Base-by-base conservation (phyloP, 805 yeast species). In the Grigorovia transvaalensis region DNA sequence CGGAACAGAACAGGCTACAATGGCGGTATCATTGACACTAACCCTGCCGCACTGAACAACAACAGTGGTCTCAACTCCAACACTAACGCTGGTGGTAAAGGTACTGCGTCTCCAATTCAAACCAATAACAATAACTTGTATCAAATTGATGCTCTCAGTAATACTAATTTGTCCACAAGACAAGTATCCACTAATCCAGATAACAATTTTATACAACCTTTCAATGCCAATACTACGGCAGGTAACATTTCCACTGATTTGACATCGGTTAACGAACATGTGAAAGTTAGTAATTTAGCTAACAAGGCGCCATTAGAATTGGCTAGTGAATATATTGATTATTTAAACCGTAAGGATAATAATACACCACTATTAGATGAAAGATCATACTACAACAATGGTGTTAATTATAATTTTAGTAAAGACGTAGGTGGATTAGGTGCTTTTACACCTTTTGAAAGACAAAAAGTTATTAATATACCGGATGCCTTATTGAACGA, bases 401-500 rank as follows among this genome's bases (percentile, higher is more conserved):
- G 84, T 48, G 81, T 81, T 50, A 75, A 83, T 55, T 89, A 86
- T 62, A 84, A 81, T 61, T 86, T 80, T 64, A 81, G 79, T 55
- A 78, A 75, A 56, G 73, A 71, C 9, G 61, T 68, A 1, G 73
- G 71, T 20, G 75, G 75, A 0, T 56, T 73, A 41, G 74, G 76
- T 5, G 66, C 76, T 1, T 83, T 82, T 56, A 77, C 85, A n/a
- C 83, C 96, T 9, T 89, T 88, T 65, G 90, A 82, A 61, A 82
- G 84, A 60, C 74, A 84, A 1, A 76, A 77, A 38, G 80, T 82
- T 50, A 73, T 82, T 53, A 80, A 79, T 60, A 79, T 90, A 49
- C 97, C 97, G 0, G 96, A 89, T 63, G 80, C 78, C 55, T 80
- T 88, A 55, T 78, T 85, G 57, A 84, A 82, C 51, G 88, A 85